These are phyloP conservation scores for Trichosporon asahii DNA, from an alignment of 1,284 basidiomycete species.

Conservation along the genomic window DNA sequence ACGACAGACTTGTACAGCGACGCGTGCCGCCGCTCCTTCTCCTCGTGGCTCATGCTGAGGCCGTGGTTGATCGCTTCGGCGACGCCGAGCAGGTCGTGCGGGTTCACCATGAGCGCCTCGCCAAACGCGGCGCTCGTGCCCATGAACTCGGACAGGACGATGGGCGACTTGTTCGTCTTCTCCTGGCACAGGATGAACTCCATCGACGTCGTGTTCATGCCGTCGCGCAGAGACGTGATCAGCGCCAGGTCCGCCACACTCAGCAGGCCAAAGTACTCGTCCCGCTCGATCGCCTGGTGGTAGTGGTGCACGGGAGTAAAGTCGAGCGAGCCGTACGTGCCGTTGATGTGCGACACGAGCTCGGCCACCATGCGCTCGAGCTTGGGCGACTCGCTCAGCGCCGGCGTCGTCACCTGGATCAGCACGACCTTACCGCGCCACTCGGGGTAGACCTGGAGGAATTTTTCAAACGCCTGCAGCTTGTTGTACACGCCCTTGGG, in stretches of 20 bases:
- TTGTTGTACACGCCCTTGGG: constrained; percentile 98
- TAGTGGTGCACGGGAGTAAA: constrained; percentile 99
- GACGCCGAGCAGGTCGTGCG: constrained; percentile 65
- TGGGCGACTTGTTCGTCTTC: constrained; percentile 69
- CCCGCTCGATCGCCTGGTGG: constrained; percentile 94
- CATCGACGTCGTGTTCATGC: constrained; percentile 99
- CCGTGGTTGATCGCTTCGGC: constrained; percentile 91
- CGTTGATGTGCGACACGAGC: constrained; percentile 94
- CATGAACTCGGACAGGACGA: constrained; percentile 96
- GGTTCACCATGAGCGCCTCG: constrained; percentile 53
- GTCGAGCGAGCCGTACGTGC: constrained; percentile 88
- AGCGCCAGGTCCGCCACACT: constrained; percentile 91
- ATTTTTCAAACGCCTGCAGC: constrained; percentile 92
- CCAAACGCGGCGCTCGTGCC: constrained; percentile 63
- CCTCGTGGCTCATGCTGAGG: constrained; percentile 71
- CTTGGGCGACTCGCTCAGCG: constrained; percentile 87
- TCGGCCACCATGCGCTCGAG: constrained; percentile 92
- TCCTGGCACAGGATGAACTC: constrained; percentile 95
- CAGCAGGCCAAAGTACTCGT: constrained; percentile 97
- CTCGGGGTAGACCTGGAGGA: constrained; percentile 88
- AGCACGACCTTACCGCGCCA: constrained; percentile 82
- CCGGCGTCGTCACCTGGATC: constrained; percentile 87
- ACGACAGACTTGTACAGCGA: constrained; percentile 78
- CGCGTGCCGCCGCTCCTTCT: constrained; percentile 74
- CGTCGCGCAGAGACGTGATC: constrained; percentile 92